These are phyloP conservation scores for Saccharum spontaneum DNA, from an alignment of 176 grass and related monocot genomes.

Conservation along the genomic window DNA sequence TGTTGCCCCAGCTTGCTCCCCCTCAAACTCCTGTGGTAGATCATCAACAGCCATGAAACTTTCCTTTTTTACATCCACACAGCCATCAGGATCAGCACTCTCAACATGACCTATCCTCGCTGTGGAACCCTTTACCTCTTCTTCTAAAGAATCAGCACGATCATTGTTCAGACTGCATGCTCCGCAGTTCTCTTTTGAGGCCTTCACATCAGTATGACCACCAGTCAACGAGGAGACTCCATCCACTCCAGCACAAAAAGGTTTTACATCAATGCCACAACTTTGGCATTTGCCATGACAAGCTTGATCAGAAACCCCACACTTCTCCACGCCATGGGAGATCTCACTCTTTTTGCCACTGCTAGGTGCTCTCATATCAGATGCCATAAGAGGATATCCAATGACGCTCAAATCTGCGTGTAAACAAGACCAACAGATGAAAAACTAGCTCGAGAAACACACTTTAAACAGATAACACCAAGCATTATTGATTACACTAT, in stretches of 20 bases:
- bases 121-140: conserved; percentile 13
- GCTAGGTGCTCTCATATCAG: conserved; percentile 26
- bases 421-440: background rate
- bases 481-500: background rate
- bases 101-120: conserved; percentile 35
- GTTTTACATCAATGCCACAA: conserved; percentile 34
- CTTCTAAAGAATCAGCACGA: conserved; percentile 30
- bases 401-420: conserved; percentile 9
- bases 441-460: background rate
- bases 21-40: conserved; percentile 39
- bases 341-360: background rate
- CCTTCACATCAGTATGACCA: conserved; percentile 17
- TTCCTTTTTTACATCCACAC: conserved; percentile 35
- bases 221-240: conserved; percentile 10
- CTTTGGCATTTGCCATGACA: conserved; percentile 34
- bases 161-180: conserved; percentile 19
- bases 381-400: conserved; percentile 17
- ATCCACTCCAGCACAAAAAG: conserved; percentile 27
- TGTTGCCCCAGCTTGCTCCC: conserved; percentile 47
- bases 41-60: conserved; percentile 37
- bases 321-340: conserved; percentile 25
- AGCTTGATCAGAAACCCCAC: background rate
- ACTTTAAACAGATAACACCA: background rate
- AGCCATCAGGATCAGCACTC: conserved; percentile 34
- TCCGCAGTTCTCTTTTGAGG: conserved; percentile 38